Base-by-base conservation (phyloP, 2,329 filamentous ascomycete species). In the Aquanectria penicillioides region DNA sequence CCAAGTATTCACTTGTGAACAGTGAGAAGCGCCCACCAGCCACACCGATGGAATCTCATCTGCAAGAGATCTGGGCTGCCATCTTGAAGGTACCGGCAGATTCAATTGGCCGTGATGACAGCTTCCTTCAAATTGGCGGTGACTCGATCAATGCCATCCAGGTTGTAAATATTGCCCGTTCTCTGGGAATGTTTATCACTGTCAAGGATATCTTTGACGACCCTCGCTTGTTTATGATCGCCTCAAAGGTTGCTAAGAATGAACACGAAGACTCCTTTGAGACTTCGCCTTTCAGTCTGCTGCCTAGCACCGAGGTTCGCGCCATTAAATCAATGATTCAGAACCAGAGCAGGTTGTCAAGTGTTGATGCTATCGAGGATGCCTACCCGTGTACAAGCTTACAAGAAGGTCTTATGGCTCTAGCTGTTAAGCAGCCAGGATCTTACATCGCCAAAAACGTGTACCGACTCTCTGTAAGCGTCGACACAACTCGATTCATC, bases 1-100 rank as follows among this genome's bases (percentile, higher is more conserved):
- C 23, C n/a, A 7, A 15, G 34, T 28, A 36, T 68, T 23, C 67
- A 59, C 0, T 46, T 10, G 12, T 18, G 2, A 60, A 49, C 25
- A 15, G 67, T 62, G 2, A 61, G 12, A 43, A 31, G 33, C 47
- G 36, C 11, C 6, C 47, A 20, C 15, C 25, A 7, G 33, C 34
- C 28, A 50, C 47, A 6, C 33, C 47, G 2, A 50, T 50, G 34
- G 47, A 50, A 23, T 13, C 25, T 15, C 34, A 28, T 9, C 7
- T 78, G 8, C 72, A 65, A 17, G 48, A 55, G 11, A 65, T 75
- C 15, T 81, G 79, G 78, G 67, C 70, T 3, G 17, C 34, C 17
- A 12, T 50, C n/a, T 17, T 50, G 3, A 38, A n/a, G 64, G 72
- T 4, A 65, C 78, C 1, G 66, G 80, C 8, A 63, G 64, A 6